A percentile compares a stretch with the other conserved stretches of the same genome.
phyloP scores from a whole-genome alignment of 176 grass and related monocot species.

The Paspalum vaginatum region DNA sequence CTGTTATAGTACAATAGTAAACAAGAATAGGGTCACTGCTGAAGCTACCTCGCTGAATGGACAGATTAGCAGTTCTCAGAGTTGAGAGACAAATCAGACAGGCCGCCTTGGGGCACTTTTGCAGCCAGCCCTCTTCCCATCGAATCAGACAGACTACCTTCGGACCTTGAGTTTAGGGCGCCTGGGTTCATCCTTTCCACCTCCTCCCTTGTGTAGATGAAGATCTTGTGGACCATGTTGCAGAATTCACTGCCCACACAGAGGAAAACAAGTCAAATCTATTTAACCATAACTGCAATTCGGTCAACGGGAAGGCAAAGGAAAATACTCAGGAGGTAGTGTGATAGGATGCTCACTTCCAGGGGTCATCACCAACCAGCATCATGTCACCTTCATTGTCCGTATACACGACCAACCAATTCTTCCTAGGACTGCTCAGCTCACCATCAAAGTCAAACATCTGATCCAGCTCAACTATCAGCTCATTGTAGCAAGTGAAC shows the following conservation, averaged over 20 bases:
- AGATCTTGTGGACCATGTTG: constrained; percentile 84
- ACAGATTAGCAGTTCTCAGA: constrained; percentile 55
- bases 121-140: constrained; percentile 38
- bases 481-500: constrained; percentile 68
- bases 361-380: constrained; percentile 94
- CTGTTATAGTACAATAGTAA: background rate
- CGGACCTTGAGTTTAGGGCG: constrained; percentile 55
- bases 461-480: constrained; percentile 69
- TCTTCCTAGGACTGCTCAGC: constrained; percentile 52
- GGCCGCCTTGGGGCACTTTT: constrained; percentile 35
- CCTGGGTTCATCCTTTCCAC: constrained; percentile 84
- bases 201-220: constrained; percentile 79
- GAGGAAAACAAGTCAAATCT: background rate
- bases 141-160: constrained; percentile 55
- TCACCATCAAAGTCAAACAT: constrained; percentile 94
- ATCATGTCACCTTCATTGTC: constrained; percentile 94
- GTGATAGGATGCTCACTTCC: constrained; percentile 74
- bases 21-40: background rate
- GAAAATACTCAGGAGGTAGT: background rate
- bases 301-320: constrained; percentile 1
- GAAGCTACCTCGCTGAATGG: constrained; percentile 27
- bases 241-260: constrained; percentile 74
- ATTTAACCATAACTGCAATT: background rate
- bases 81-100: constrained; percentile 30
- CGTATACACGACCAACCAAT: constrained; percentile 86